Evolutionary conservation across 352 stramenopile genomes (phyloP).

Genomic region (Globisporangium carolinianum): DNA sequence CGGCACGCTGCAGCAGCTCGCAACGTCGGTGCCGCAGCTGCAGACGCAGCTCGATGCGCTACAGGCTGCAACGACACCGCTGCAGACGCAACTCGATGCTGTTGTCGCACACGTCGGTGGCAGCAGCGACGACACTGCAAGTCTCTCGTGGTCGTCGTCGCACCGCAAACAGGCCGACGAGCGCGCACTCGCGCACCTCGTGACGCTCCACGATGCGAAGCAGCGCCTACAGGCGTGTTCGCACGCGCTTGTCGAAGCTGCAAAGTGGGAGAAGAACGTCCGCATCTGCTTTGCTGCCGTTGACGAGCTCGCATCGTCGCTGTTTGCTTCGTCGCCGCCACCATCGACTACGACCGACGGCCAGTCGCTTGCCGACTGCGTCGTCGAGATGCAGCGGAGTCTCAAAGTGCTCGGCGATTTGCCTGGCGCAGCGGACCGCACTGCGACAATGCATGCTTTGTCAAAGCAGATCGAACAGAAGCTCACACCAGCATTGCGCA

Average conservation of each 20-base stretch:
- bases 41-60: conserved; percentile 48
- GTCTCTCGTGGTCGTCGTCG: conserved; percentile 5
- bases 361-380: conserved; percentile 31
- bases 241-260: conserved; percentile 59
- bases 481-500: conserved; percentile 37
- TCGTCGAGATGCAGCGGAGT: conserved; percentile 58
- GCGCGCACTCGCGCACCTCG: conserved; percentile 44
- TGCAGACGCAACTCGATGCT: conserved; percentile 34
- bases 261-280: conserved; percentile 60
- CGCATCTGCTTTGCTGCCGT: conserved; percentile 36
- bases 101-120: conserved; percentile 23
- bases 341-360: background rate
- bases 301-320: conserved; percentile 21
- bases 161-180: conserved; percentile 17
- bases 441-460: conserved; percentile 41
- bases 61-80: conserved; percentile 31
- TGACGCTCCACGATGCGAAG: conserved; percentile 66
- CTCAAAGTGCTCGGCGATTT: conserved; percentile 56
- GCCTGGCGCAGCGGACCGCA: conserved; percentile 46
- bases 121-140: background rate
- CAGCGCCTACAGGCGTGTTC: conserved; percentile 54
- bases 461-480: conserved; percentile 46
- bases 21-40: conserved; percentile 33
- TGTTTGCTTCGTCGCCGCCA: background rate
- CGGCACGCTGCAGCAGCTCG: conserved; percentile 51